Evolutionary conservation across 2,329 filamentous ascomycete genomes (phyloP), one percentile per base, ranked within the genome.

Genomic region (Rutstroemia sp.): DNA sequence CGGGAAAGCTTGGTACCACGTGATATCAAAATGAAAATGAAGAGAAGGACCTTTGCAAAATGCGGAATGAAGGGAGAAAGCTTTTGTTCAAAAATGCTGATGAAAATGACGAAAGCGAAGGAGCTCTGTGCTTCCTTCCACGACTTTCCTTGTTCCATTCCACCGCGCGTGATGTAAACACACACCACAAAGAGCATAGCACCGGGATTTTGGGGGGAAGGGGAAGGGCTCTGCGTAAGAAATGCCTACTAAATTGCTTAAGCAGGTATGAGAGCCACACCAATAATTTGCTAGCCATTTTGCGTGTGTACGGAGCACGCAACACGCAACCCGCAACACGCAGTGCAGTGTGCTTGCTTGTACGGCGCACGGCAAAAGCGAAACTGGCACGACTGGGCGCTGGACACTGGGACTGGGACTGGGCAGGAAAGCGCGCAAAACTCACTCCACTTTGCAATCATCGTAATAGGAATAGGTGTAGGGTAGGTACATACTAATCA

Each of bases 151-250:
- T 19, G 48, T 23, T 23, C 23, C 23, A 23, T 46, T 48, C 19
- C 46, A 23, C 21, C 39, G 14, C 34, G 27, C 45, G 45, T 54
- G 45, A 54, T 49, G 48, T 49, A 21, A 34, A 5, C 9, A 37
- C 16, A 48, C 27, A 25, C 30, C n/a, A 54, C 10, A 38, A 37
- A 52, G 50, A 52, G 48, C 7, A 52, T 52, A 25, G 50, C 16
- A 21, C 21, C 50, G 41, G 50, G 37, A 46, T 19, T 25, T 25
- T 37, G 38, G 38, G 27, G 23, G 41, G 49, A 25, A 37, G 21
- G 30, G 25, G 49, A 25, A 37, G 21, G 30, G 25, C 27, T 30
- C 10, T 30, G 27, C 27, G 27, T 30, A 30, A 30, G 27, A 30
- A 9, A 30, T 30, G 27, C 27, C 27, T 30, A 30, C 27, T 30